Base-by-base conservation (phyloP, 176 grass and related monocot genomes). In the Oryza nivara region DNA sequence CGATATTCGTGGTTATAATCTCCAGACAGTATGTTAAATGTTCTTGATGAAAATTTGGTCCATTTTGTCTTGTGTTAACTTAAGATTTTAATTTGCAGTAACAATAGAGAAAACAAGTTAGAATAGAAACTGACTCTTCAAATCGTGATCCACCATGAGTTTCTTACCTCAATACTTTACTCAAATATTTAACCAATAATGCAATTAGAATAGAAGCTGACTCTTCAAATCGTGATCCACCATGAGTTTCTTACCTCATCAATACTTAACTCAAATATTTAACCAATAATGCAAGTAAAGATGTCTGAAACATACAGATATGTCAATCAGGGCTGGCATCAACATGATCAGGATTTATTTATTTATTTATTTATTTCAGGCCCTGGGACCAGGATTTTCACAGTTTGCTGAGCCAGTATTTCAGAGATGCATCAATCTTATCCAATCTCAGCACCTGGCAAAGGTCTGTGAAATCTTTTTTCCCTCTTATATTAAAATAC, bases 341-440 rank as follows among this genome's bases (percentile, higher is more conserved):
- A 58, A 58, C 54, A 58, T 23, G 58, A 63, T 23, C n/a, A 61
- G 4, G 30, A 34, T 65, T 70, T 66, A 64, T 63, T 77, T 11
- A 46, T 46, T 48, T 13, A 14, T 48, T 14, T 49, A 49, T 49
- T 68, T 73, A 5, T 86, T 91, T 83, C 90, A 99, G 96, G 93
- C 96, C 52, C 66, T 99, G 43, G 96, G 96, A 76, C 89, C 93
- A 47, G 96, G 91, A 79, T 99, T 99, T 89, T 92, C 90, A 67
- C 93, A 93, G 44, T 99, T 99, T 91, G 91, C 96, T 56, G 96
- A 99, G 77, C 96, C 96, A 61, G 96, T 99, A 30, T 99, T 96
- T 78, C 86, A 91, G 78, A 92, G 96, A 68, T 96, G 96, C 78
- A 96, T 96, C 75, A 82, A 73, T 80, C 91, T 94, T 91, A 91